Evolutionary conservation across 2,329 filamentous ascomycete species (phyloP), one percentile per base, ranked within the genome.

Genomic region (Curvularia hawaiiensis): DNA sequence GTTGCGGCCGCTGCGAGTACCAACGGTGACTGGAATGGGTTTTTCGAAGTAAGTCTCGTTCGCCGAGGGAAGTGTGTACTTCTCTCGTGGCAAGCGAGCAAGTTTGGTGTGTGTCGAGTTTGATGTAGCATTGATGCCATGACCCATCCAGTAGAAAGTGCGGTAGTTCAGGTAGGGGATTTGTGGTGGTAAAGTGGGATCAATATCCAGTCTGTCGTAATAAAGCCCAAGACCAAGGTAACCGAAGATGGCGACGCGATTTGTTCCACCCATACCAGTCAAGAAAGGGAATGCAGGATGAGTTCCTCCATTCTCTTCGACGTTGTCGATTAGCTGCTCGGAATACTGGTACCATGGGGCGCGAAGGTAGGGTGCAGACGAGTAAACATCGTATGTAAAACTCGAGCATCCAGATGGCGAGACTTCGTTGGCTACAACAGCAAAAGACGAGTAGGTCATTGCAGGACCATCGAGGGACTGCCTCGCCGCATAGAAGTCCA

Each of bases 381-480:
- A 84, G 60, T 87, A 85, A 18, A 89, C 79, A 7, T 85, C 82
- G 68, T 90, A 90, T 0, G 88, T 90, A 69, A 86, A 90, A 4
- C 85, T 83, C 1, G 87, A 85, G 71, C 88, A 90, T 2, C 88
- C 88, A 2, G 86, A 88, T 2, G 83, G 84, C 1, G 85, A 87
- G 11, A 90, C 79, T 47, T 85, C 80, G 55, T 87, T 89, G 14
- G 88, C 87, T 30, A 87, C 84, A 47, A 90, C 84, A 46, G 85
- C 84, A 73, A 89, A 90, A 10, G 89, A 85, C 10, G 85, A 85
- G 72, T 88, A 91, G 1, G 88, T 90, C 88, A 91, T 91, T 3
- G 85, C 88, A 1, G 88, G 88, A 0, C 88, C 88, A 62, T 89
- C 82, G 1, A 83, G 77, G 1, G 87, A 88, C 73, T 90, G 88